Evolutionary conservation across 192 early-diverging fungal genomes (phyloP), one percentile per base, ranked within the genome.

Genomic region (Dimargaris xerosporica): DNA sequence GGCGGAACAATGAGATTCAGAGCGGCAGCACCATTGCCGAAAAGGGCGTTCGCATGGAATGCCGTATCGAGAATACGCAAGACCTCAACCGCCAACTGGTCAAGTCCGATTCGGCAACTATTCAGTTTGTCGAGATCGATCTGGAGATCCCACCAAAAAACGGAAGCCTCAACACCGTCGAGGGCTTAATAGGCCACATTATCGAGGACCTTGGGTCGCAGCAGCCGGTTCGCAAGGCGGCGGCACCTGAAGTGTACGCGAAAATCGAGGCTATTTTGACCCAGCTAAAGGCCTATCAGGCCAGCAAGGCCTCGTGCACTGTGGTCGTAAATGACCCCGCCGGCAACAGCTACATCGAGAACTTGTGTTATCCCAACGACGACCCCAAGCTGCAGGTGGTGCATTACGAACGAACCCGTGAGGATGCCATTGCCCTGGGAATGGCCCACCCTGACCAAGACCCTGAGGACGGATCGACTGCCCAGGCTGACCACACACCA

Each of bases 291-390:
- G 64, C 62, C 19, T 83, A 82, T 62, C 65, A 78, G 42, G 72
- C 85, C 13, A 76, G 72, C 50, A 73, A 67, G 21, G 63, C 55
- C 26, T 75, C 78, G 2, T 94, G 94, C 67, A 93, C 86, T 0
- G 47, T 96, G 63, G 75, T 77, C 12, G 68, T 96, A 39, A 89
- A 93, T 69, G 94, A 96, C 67, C 93, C 94, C 23, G 72, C 90
- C 19, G 94, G 94, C 41, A 96, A 96, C 81, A 82, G 79, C 39
- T 96, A 90, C 66, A 84, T 91, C 50, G 94, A 96, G 71, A 94
- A 89, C 69, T 74, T 91, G 60, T 79, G 77, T 50, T 78, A 82
- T 23, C 88, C 89, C 19, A 77, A 77, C 13, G 66, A 72, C 34
- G 93, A 96, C 67, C 82, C 89, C 15, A 83, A 91, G 67, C 69